phyloP scores from a whole-genome alignment of 2,329 filamentous ascomycete species.

The Colletotrichum sp. region DNA sequence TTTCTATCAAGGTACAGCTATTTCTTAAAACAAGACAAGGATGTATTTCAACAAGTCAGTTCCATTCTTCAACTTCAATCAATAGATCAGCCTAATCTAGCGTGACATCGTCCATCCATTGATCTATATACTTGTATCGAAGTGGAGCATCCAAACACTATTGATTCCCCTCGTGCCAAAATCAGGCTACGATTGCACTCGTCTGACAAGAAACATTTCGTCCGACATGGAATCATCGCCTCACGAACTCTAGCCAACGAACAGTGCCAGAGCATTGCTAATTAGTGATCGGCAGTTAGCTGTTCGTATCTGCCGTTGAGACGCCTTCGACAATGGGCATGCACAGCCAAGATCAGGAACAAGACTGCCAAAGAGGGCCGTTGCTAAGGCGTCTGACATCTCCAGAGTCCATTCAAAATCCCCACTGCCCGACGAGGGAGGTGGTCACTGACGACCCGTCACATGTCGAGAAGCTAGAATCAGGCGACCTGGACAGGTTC shows the following conservation, averaged over 20 bases:
- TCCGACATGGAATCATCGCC: rapidly evolving
- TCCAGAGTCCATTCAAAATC: not conserved
- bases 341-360: not conserved
- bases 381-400: not conserved
- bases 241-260: rapidly evolving
- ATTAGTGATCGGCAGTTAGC: too few species aligned
- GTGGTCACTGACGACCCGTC: not conserved
- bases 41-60: too few species aligned
- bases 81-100: too few species aligned
- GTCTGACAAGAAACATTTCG: not conserved
- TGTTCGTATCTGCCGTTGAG: not conserved
- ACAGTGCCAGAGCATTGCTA: rapidly evolving
- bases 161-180: not conserved
- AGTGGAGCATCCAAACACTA: not conserved
- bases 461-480: not conserved
- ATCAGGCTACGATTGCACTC: not conserved
- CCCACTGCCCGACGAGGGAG: not conserved
- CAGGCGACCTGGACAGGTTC: not conserved
- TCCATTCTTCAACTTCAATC: too few species aligned
- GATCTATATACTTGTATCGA: too few species aligned
- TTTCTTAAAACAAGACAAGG: too few species aligned
- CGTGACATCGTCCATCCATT: too few species aligned
- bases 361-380: not conserved
- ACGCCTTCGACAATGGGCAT: not conserved
- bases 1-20: too few species aligned